phyloP scores from a whole-genome alignment of 2,329 filamentous ascomycete genomes.

The Ceratocystis eucalypticola region DNA sequence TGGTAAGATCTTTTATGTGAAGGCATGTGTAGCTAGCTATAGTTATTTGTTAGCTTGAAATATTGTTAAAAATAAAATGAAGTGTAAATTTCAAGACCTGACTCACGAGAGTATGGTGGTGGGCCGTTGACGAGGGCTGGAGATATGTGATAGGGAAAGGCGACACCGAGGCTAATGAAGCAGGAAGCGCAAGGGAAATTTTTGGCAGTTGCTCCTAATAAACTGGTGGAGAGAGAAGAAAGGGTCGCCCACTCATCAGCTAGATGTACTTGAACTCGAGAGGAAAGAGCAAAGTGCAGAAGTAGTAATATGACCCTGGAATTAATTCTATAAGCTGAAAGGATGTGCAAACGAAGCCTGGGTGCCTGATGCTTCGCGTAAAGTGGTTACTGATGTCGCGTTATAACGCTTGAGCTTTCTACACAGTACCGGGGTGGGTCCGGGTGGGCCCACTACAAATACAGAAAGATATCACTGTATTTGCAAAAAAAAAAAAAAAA shows the following conservation, averaged over 20 bases:
- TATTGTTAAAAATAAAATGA: background rate
- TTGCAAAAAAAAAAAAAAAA: no score
- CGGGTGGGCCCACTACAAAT: no score
- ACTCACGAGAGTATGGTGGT: background rate
- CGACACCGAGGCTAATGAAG: no score
- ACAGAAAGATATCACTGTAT: no score
- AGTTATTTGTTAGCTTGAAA: background rate
- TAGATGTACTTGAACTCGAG: background rate
- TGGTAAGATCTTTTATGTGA: conserved; percentile 3
- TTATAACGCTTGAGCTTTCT: no score
- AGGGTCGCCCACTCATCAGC: background rate
- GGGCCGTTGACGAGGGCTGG: no score
- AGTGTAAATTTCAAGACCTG: background rate
- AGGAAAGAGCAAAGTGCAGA: background rate
- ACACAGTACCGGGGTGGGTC: no score
- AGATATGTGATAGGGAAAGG: no score
- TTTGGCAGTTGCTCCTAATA: no score
- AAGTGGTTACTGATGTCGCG: background rate
- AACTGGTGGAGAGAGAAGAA: background rate
- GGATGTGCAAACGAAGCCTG: background rate
- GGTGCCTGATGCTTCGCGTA: background rate
- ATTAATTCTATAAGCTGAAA: background rate
- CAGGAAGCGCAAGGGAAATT: no score
- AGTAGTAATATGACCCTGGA: background rate
- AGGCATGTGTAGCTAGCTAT: conserved; percentile 1